Evolutionary conservation across 495 filamentous ascomycete species (phyloP).

Genomic region (Neurospora cerealis): DNA sequence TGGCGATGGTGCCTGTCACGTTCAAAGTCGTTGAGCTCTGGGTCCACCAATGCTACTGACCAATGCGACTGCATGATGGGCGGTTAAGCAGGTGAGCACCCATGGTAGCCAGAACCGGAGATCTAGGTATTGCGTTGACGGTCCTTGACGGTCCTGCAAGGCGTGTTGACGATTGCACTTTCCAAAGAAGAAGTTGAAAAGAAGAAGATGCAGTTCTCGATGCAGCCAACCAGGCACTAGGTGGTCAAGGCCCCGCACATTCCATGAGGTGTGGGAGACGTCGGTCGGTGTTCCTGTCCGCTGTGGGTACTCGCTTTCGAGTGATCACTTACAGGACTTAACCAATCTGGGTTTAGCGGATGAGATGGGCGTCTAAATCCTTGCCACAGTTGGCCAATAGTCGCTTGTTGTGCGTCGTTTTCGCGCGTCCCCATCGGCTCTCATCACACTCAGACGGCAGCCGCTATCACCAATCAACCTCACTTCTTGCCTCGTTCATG

Average conservation of each 20-base stretch:
- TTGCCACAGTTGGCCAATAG: slow-evolving; percentile 23
- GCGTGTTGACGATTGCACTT: neutral
- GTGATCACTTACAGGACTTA: slow-evolving; percentile 16
- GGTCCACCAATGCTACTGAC: slow-evolving; percentile 14
- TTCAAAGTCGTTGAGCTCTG: neutral
- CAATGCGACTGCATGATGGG: slow-evolving; percentile 31
- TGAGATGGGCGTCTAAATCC: slow-evolving; percentile 35
- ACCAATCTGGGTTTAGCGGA: slow-evolving; percentile 9
- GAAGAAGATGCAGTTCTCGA: neutral
- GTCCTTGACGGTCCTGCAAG: neutral
- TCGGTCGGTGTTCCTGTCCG: neutral
- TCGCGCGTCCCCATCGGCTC: slow-evolving; percentile 9
- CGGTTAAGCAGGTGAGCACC: slow-evolving; percentile 26
- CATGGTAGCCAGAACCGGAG: neutral
- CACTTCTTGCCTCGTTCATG: neutral
- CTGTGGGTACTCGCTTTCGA: slow-evolving; percentile 20
- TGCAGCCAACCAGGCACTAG: neutral
- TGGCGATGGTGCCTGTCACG: slow-evolving; percentile 3
- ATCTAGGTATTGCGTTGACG: neutral
- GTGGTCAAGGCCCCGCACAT: neutral
- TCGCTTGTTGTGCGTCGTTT: slow-evolving; percentile 10
- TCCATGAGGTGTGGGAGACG: neutral
- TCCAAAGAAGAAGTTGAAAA: neutral
- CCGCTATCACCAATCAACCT: neutral
- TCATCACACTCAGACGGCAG: slow-evolving; percentile 15